Base-by-base conservation (phyloP, 2,329 filamentous ascomycete genomes). In the Byssothecium circinans region DNA sequence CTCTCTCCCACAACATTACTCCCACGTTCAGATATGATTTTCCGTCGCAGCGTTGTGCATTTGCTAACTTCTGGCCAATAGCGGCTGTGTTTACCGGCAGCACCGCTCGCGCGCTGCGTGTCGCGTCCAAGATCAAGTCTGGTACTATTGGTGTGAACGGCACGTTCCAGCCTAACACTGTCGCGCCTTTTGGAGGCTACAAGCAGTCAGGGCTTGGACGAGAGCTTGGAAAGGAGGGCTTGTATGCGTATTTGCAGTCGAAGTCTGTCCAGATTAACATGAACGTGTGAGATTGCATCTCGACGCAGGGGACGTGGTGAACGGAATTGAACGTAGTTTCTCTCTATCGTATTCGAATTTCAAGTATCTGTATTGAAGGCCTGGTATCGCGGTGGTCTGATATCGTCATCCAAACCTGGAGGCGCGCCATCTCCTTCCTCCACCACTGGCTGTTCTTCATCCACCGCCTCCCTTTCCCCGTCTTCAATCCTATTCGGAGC, bases 191-290 rank as follows among this genome's bases (percentile, higher is more conserved):
- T 43, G 65, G 65, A 23, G 65, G 65, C 2, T 60, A 55, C 32
- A 68, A 69, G 56, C 54, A 61, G 50, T 64, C 58, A 30, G 65
- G 65, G 5, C 49, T 41, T 19, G 64, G 65, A 2, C 41, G 64
- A 17, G 64, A 68, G 38, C 37, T 59, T 11, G 65, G 65, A 1
- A 54, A 53, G 41, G 55, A 59, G 15, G 65, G 61, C 0, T 23
- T 69, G 43, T 46, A 53, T 44, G 48, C 52, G 5, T 69, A 67
- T 44, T 22, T 64, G 47, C 55, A 68, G 43, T 36, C 52, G 1
- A 68, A 68, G 57, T 49, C 36, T 22, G 36, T 49, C 14, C 41
- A 35, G 30, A 45, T 49, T 18, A 49, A 35, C 38, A 41, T 49
- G 47, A 19, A 2, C 14, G 47, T 45, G 18, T 49, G 18, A 41